These are phyloP conservation scores for Paxillus involutus DNA, from an alignment of 768 basidiomycete species.

Conservation along the genomic window DNA sequence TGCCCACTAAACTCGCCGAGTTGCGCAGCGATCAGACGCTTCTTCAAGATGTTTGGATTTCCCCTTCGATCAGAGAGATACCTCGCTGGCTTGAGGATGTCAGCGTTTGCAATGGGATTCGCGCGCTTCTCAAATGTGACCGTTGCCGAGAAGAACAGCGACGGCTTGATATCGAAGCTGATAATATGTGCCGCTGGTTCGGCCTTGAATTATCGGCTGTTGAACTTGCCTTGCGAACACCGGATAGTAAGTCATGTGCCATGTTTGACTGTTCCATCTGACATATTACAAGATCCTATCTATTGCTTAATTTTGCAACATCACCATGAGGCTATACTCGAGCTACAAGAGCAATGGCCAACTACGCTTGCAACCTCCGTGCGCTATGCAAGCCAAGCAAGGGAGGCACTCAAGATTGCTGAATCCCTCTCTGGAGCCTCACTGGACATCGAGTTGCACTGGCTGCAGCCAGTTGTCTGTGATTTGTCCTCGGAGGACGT, in stretches of 20 bases:
- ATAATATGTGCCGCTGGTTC: slow-evolving; percentile 37
- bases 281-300: background rate
- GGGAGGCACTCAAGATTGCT: background rate
- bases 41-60: slow-evolving; percentile 37
- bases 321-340: slow-evolving; percentile 7
- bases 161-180: slow-evolving; percentile 26
- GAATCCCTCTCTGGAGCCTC: background rate
- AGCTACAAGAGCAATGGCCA: slow-evolving; percentile 18
- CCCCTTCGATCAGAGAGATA: background rate
- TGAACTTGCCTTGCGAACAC: slow-evolving; percentile 9
- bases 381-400: slow-evolving; percentile 10
- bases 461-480: background rate
- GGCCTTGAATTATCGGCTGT: slow-evolving; percentile 27
- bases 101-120: slow-evolving; percentile 32
- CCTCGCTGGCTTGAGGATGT: slow-evolving; percentile 37
- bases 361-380: slow-evolving; percentile 8
- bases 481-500: background rate
- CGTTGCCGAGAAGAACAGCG: slow-evolving; percentile 31
- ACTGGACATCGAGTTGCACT: background rate
- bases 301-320: background rate
- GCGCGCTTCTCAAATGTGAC: slow-evolving; percentile 24
- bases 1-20: slow-evolving; percentile 21
- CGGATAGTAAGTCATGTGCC: slow-evolving; percentile 1
- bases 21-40: slow-evolving; percentile 5
- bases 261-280: background rate